Evolutionary conservation across 1,139 yeast genomes (phyloP).

Genomic region (Candida tetrigidarum): DNA sequence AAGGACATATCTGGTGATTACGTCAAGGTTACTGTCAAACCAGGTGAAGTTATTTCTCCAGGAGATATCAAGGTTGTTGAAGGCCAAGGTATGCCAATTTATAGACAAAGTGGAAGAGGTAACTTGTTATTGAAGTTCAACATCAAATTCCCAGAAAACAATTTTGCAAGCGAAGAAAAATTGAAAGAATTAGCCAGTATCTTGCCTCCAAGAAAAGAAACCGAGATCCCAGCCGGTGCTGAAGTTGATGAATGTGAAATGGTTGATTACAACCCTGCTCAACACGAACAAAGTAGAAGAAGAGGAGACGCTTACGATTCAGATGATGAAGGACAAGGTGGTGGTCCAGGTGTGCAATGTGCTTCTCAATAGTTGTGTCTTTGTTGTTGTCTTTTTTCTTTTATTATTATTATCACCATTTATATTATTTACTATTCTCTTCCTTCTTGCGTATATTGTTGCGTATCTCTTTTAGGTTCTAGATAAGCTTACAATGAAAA

Average conservation of each 20-base stretch:
- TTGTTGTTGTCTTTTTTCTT: slow-evolving; percentile 3
- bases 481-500: slow-evolving; percentile 7
- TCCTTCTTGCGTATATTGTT: not conserved
- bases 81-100: slow-evolving; percentile 95
- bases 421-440: no score
- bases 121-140: slow-evolving; percentile 71
- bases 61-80: slow-evolving; percentile 81
- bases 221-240: slow-evolving; percentile 61
- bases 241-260: slow-evolving; percentile 85
- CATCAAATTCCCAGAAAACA: slow-evolving; percentile 69
- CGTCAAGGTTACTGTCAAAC: slow-evolving; percentile 77
- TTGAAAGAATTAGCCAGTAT: slow-evolving; percentile 65
- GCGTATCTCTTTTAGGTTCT: slow-evolving; percentile 1
- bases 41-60: slow-evolving; percentile 95
- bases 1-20: slow-evolving; percentile 89
- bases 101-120: slow-evolving; percentile 77
- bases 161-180: slow-evolving; percentile 69
- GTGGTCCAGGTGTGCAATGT: slow-evolving; percentile 83
- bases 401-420: no score
- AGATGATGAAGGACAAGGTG: slow-evolving; percentile 64
- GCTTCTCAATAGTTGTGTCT: slow-evolving; percentile 64
- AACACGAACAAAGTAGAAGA: slow-evolving; percentile 55
- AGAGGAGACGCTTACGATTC: slow-evolving; percentile 61
- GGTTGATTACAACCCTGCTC: slow-evolving; percentile 62
- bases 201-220: slow-evolving; percentile 65